Percentiles rank a stretch among this genome's conserved stretches.
These are phyloP conservation scores for Phialophora chinensis DNA, from an alignment of 2,329 filamentous ascomycete genomes.

Conservation along the genomic window DNA sequence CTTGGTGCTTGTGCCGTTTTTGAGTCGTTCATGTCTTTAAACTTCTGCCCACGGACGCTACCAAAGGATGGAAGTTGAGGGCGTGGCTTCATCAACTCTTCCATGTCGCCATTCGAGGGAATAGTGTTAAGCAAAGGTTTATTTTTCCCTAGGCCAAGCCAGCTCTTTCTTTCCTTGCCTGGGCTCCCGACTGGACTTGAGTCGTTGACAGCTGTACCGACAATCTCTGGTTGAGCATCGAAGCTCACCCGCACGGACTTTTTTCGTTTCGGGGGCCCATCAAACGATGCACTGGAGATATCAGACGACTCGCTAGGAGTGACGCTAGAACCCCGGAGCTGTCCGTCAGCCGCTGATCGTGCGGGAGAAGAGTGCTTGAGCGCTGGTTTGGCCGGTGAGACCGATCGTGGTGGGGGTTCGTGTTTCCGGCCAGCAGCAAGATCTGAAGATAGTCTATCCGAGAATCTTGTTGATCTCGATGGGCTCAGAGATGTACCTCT, in stretches of 20 bases:
- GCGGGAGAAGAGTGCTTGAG: constrained; percentile 58
- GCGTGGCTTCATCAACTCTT: constrained; percentile 63
- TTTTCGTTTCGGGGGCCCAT: constrained; percentile 55
- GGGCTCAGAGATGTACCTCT: constrained; percentile 57
- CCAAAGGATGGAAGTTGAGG: constrained; percentile 67
- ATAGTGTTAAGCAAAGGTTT: constrained; percentile 42
- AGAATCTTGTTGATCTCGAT: constrained; percentile 63
- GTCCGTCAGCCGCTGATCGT: constrained; percentile 14
- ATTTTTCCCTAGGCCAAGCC: constrained; percentile 47
- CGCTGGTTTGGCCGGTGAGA: constrained; percentile 68
- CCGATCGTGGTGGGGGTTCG: constrained; percentile 63
- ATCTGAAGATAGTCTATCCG: constrained; percentile 56
- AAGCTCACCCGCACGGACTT: constrained; percentile 71
- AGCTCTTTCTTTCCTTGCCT: constrained; percentile 43
- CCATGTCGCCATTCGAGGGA: constrained; percentile 56
- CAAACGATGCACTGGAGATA: constrained; percentile 56
- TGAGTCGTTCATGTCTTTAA: constrained; percentile 28
- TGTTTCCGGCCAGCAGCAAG: constrained; percentile 57
- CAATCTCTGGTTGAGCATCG: constrained; percentile 61
- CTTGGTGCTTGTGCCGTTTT: constrained; percentile 22
- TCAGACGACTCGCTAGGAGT: constrained; percentile 63
- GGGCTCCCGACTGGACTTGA: constrained; percentile 43
- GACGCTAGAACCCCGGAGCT: constrained; percentile 36
- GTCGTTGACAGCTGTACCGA: constrained; percentile 52
- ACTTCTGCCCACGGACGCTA: constrained; percentile 60